These are phyloP conservation scores for Wickerhamomyces silvicola DNA, from an alignment of 805 yeast genomes.

Conservation along the genomic window DNA sequence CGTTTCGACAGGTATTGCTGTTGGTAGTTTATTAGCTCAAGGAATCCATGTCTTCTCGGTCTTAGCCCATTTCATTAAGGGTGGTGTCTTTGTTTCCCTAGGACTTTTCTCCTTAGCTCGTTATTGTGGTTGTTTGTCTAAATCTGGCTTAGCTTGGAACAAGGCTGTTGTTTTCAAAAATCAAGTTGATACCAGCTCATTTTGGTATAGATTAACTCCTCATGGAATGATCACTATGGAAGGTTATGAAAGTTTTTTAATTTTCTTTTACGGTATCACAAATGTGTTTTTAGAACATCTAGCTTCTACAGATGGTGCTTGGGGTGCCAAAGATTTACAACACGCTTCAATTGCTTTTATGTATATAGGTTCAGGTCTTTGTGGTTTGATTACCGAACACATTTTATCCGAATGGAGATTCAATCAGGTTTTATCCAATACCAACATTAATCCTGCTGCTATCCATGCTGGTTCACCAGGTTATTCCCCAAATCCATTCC, in stretches of 20 bases:
- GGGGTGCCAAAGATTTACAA: constrained; percentile 88
- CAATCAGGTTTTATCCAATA: constrained; percentile 30
- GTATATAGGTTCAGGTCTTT: constrained; percentile 86
- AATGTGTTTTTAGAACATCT: constrained; percentile 89
- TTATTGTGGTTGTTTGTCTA: constrained; percentile 74
- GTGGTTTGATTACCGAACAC: constrained; percentile 81
- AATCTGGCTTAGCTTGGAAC: constrained; percentile 93
- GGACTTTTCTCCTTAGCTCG: constrained; percentile 82
- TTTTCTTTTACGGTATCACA: constrained; percentile 83
- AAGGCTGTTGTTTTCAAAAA: constrained; percentile 24
- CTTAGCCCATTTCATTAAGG: constrained; percentile 93
- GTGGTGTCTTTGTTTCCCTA: constrained; percentile 74
- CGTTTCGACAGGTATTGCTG: constrained; percentile 48
- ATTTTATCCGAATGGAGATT: constrained; percentile 56
- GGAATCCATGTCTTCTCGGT: constrained; percentile 67
- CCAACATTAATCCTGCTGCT: constrained; percentile 21
- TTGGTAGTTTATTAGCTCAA: constrained; percentile 64
- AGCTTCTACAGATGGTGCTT: constrained; percentile 67
- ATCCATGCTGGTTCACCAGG: constrained; percentile 53
- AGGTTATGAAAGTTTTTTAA: constrained; percentile 69
- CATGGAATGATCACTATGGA: constrained; percentile 70
- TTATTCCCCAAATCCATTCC: constrained; percentile 90
- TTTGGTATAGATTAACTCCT: constrained; percentile 26
- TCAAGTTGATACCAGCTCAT: constrained; percentile 20
- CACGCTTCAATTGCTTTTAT: constrained; percentile 88